phyloP scores from a whole-genome alignment of 495 filamentous ascomycete species.

The Podospora didyma region DNA sequence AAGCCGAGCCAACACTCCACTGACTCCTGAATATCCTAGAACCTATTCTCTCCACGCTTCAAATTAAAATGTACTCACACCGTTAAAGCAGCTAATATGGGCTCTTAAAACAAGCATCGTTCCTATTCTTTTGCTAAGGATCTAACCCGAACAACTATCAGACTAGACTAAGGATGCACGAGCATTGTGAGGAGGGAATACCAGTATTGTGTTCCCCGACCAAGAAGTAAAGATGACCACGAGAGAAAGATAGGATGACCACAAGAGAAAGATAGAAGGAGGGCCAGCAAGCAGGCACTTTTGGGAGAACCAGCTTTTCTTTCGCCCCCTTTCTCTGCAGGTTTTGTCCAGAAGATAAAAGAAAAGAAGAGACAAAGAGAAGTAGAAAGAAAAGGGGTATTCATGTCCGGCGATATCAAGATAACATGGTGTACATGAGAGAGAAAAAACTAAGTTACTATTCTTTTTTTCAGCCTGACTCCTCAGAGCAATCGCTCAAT shows the following conservation, averaged over 20 bases:
- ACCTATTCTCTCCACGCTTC: too few relatives aligned
- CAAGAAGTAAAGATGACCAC: neutral
- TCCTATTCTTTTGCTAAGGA: neutral
- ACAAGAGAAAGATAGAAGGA: neutral
- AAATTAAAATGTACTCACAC: too few relatives aligned
- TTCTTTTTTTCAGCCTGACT: conserved; percentile 2
- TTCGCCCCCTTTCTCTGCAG: conserved; percentile 1
- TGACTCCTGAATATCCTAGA: too few relatives aligned
- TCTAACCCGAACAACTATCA: neutral
- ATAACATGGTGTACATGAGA: conserved; percentile 21
- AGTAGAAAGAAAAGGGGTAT: conserved; percentile 16
- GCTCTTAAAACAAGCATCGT: too few relatives aligned
- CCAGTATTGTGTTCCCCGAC: neutral
- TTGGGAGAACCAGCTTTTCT: neutral
- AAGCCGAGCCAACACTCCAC: too few relatives aligned
- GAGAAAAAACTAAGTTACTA: conserved; percentile 2
- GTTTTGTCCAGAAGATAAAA: conserved; percentile 12
- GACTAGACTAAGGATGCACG: neutral
- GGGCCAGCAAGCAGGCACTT: neutral
- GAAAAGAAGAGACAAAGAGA: neutral
- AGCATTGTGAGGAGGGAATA: neutral
- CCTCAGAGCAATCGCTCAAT: neutral
- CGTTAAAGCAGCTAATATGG: too few relatives aligned
- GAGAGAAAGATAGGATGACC: neutral
- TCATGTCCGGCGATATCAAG: conserved; percentile 14